Percentiles rank a stretch among this genome's conserved stretches.
phyloP scores from a whole-genome alignment of 2,329 filamentous ascomycete species.

The Rugonectria rugulosa region DNA sequence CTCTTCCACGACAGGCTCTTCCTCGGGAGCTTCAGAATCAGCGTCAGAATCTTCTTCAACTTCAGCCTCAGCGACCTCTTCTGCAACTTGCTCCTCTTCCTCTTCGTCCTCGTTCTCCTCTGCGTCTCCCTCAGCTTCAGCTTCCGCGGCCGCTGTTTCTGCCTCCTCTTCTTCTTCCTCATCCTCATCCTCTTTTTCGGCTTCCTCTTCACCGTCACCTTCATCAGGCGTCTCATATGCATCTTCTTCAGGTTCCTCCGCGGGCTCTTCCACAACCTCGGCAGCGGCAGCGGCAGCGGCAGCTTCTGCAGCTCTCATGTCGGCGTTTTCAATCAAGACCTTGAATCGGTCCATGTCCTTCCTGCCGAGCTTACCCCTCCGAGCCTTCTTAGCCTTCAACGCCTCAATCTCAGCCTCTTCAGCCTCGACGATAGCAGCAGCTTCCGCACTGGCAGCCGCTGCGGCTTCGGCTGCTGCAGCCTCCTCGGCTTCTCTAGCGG shows the following conservation, averaged over 20 bases:
- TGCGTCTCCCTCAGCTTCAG: constrained; percentile 42
- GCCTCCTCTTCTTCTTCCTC: constrained; percentile 23
- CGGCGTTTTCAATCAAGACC: constrained; percentile 45
- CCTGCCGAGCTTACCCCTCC: constrained; percentile 55
- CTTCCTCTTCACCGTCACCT: constrained; percentile 2
- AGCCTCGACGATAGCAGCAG: constrained; percentile 11
- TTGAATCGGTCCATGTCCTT: constrained; percentile 56
- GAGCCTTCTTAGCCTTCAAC: constrained; percentile 52
- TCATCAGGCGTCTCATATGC: constrained; percentile 13
- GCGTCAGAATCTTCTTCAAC: constrained; percentile 29
- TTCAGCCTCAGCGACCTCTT: constrained; percentile 6
- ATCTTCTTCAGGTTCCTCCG: constrained; percentile 12
- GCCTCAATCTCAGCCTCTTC: constrained; percentile 26
- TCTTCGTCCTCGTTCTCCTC: constrained; percentile 22
- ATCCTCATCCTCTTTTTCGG: constrained; percentile 23
- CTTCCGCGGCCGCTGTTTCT: constrained; percentile 36
- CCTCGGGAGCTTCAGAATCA: constrained; percentile 31
- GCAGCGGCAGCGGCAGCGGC: constrained; percentile 36
- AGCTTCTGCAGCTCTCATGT: constrained; percentile 50
- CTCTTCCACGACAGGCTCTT: constrained; percentile 48
- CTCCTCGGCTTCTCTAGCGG: constrained; percentile 22
- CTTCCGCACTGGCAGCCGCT: constrained; percentile 17
- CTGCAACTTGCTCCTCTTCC: constrained; percentile 2
- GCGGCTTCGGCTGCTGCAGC: constrained; percentile 14
- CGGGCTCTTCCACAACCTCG: constrained; percentile 39